These are phyloP conservation scores for Theileria orientalis DNA, from an alignment of 169 alveolate species.

Conservation along the genomic window DNA sequence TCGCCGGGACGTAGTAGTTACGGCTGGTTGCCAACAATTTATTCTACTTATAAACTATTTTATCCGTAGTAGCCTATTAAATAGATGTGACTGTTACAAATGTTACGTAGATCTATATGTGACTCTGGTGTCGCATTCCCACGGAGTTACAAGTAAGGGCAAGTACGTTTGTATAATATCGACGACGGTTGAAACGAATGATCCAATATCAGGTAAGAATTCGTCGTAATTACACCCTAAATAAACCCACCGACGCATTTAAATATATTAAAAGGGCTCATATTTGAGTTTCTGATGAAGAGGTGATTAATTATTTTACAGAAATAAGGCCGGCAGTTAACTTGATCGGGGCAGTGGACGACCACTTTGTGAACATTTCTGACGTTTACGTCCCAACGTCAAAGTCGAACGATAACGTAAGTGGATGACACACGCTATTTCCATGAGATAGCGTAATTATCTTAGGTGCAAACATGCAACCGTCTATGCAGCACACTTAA, in stretches of 20 bases:
- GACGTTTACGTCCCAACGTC: slow-evolving; percentile 88
- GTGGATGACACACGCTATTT: neutral
- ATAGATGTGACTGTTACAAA: too few species aligned
- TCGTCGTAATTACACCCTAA: too few species aligned
- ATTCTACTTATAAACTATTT: too few species aligned
- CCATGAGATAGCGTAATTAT: too few species aligned
- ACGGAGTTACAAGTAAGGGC: slow-evolving; percentile 92
- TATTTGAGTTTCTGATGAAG: too few species aligned
- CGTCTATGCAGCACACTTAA: too few species aligned
- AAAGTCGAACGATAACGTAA: slow-evolving; percentile 76
- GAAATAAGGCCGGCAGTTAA: slow-evolving; percentile 93
- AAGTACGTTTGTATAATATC: slow-evolving; percentile 92
- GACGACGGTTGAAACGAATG: slow-evolving; percentile 94
- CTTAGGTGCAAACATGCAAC: too few species aligned
- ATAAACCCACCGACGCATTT: neutral
- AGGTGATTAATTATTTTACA: neutral
- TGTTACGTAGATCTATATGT: slow-evolving; percentile 93
- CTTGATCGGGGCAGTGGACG: slow-evolving; percentile 90
- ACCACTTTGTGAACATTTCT: slow-evolving; percentile 85
- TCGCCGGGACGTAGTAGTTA: too few species aligned
- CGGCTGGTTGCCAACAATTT: too few species aligned
- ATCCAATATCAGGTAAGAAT: slow-evolving; percentile 78
- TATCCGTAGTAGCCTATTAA: too few species aligned
- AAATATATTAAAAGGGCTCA: neutral
- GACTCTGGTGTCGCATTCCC: slow-evolving; percentile 90